Conservation (phyloP, 2,329 filamentous ascomycete species). For the Exophiala spinifera region DNA sequence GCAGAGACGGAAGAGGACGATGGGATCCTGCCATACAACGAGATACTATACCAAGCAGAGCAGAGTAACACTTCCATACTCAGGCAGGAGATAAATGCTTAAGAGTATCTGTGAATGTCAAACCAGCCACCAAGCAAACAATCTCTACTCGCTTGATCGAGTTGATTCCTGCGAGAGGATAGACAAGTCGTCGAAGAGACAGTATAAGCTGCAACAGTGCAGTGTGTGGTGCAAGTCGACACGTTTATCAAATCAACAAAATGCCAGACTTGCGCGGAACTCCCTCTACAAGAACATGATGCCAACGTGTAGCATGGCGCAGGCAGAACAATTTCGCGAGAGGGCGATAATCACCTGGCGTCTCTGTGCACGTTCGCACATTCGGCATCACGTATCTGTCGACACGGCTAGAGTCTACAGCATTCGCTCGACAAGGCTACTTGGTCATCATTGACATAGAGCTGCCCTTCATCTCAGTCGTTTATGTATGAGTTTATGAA, state of each 20-base stretch:
- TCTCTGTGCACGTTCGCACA: not conserved
- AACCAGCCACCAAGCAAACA: constrained; percentile 19
- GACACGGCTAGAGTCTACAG: no score
- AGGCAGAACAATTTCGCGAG: no score
- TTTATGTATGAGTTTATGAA: no score
- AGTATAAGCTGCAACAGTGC: not conserved
- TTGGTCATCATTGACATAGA: no score
- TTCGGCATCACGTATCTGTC: not conserved
- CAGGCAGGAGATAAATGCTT: constrained; percentile 30
- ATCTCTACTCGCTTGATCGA: constrained; percentile 18
- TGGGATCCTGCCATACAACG: constrained; percentile 58
- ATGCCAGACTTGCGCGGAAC: not conserved
- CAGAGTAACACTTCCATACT: constrained; percentile 24
- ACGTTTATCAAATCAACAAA: not conserved
- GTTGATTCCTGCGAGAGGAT: not conserved
- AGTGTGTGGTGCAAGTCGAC: not conserved
- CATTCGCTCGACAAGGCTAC: no score
- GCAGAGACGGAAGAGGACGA: constrained; percentile 29
- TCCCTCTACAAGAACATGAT: no score
- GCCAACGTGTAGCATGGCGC: no score
- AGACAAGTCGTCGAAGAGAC: not conserved
- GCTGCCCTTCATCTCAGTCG: no score
- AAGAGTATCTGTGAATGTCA: constrained; percentile 28
- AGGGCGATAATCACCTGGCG: not conserved
- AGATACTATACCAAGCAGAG: constrained; percentile 65